Evolutionary conservation across 2,329 filamentous ascomycete genomes (phyloP).

Genomic region (Neonectria magnoliae): DNA sequence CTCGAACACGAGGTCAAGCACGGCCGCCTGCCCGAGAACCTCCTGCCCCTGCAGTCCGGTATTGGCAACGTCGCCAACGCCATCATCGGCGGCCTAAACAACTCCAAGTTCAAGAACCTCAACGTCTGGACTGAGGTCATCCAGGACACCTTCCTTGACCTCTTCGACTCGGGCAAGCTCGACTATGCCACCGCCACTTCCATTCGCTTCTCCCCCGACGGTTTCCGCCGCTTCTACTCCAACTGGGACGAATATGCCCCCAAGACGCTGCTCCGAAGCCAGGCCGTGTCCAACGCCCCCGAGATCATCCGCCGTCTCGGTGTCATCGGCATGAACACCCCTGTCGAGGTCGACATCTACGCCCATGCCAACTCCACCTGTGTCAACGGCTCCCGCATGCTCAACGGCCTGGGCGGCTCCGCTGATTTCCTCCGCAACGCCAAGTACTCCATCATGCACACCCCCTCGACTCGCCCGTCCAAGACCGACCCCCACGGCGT

Average conservation of each 20-base stretch:
- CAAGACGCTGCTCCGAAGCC: constrained; percentile 87
- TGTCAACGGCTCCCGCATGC: constrained; percentile 88
- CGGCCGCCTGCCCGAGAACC: constrained; percentile 78
- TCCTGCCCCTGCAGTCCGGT: constrained; percentile 85
- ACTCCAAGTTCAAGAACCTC: constrained; percentile 85
- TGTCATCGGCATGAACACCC: constrained; percentile 94
- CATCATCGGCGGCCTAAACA: constrained; percentile 83
- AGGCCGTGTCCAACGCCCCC: constrained; percentile 88
- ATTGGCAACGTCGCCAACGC: constrained; percentile 96
- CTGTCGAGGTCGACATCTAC: constrained; percentile 94
- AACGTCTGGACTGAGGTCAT: constrained; percentile 95
- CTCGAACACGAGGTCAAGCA: constrained; percentile 85
- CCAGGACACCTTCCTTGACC: constrained; percentile 91
- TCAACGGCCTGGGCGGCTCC: constrained; percentile 84
- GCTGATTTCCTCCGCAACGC: constrained; percentile 82
- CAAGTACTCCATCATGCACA: constrained; percentile 95
- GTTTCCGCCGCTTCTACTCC: constrained; percentile 90
- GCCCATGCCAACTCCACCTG: constrained; percentile 92
- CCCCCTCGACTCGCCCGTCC: constrained; percentile 79
- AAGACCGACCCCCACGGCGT: constrained; percentile 87
- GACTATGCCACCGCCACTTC: constrained; percentile 92
- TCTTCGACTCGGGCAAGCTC: constrained; percentile 87
- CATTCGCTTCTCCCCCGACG: constrained; percentile 89
- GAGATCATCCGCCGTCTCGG: constrained; percentile 90
- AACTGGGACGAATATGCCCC: constrained; percentile 82